Evolutionary conservation across 768 basidiomycete genomes (phyloP), one percentile per base, ranked within the genome.

Genomic region (Cystofilobasidium capitatum): DNA sequence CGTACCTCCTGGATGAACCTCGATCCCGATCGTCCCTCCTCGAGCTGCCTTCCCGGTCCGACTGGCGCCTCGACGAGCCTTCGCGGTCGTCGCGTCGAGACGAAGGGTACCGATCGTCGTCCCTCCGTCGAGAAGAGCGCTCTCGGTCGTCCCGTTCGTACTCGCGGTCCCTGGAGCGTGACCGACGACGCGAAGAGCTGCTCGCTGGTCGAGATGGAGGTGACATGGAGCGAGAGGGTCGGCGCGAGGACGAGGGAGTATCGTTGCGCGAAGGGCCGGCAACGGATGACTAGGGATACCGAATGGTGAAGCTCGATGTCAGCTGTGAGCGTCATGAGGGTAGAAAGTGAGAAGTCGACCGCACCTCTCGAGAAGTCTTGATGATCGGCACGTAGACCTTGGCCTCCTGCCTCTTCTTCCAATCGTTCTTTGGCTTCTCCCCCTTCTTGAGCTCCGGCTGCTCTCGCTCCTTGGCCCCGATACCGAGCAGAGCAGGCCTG

Each of bases 401-500:
- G 64, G 90, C 88, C 3, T 83, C 82, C 37, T 75, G 71, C 44
- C 72, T 74, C 35, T 81, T 79, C 36, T 69, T 69, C 62, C 73
- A 72, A 78, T 81, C 71, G 74, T 79, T 74, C 57, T 65, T 68
- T 9, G 69, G 71, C 45, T 77, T 78, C 66, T 55, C 77, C 77
- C 40, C 70, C 71, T 55, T 68, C 60, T 40, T 70, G 61, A 60
- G 20, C 60, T n/a, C 59, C 66, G 70, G 69, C 71, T 70, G 60
- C 70, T 71, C 71, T 73, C 80, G 82, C 78, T 80, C 83, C 75
- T 96, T 98, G 2, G 96, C 96, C 2, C 96, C 93, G 35, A 99
- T 87, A 0, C 94, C 96, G 13, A 98, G 79, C 16, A 98, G 77
- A 0, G 91, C 86, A 0, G 94, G 92, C 20, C 96, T 82, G 2